phyloP scores from a whole-genome alignment of 768 basidiomycete genomes.

The Auriscalpium microsporum region DNA sequence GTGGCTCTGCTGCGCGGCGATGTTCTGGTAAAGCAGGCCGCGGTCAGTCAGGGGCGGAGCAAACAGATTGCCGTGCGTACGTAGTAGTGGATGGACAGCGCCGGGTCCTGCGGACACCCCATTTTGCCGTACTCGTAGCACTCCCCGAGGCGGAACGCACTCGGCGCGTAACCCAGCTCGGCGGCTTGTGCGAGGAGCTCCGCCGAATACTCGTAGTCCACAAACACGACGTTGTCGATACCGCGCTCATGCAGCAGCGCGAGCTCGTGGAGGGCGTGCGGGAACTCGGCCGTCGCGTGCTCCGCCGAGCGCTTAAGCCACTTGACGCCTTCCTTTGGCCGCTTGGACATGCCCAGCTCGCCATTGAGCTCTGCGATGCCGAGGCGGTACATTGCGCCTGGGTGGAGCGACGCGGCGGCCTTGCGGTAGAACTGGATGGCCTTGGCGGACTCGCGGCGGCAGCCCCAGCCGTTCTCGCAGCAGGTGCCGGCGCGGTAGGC shows the following conservation, averaged over 20 bases:
- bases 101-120: slow-evolving; percentile 95
- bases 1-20: slow-evolving; percentile 95
- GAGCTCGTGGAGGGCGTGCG: slow-evolving; percentile 91
- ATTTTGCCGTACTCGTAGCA: slow-evolving; percentile 99
- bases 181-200: slow-evolving; percentile 93
- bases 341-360: slow-evolving; percentile 76
- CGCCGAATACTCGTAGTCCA: slow-evolving; percentile 91
- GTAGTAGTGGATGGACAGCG: slow-evolving; percentile 97
- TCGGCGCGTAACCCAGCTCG: slow-evolving; percentile 93
- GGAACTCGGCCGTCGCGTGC: slow-evolving; percentile 89
- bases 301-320: slow-evolving; percentile 98
- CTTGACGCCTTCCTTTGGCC: slow-evolving; percentile 94
- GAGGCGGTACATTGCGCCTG: slow-evolving; percentile 93
- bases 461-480: slow-evolving; percentile 99
- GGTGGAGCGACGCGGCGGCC: slow-evolving; percentile 84
- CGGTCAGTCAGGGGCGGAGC: background rate
- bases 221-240: slow-evolving; percentile 95
- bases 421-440: slow-evolving; percentile 91
- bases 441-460: slow-evolving; percentile 84
- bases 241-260: slow-evolving; percentile 94
- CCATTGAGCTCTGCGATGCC: slow-evolving; percentile 96
- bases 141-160: slow-evolving; percentile 91
- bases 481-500: slow-evolving; percentile 95
- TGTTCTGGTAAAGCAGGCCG: slow-evolving; percentile 52
- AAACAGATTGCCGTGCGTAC: slow-evolving; percentile 42